Evolutionary conservation across 148 eudicot species (phyloP).

Genomic region (Nepenthes gracilis): DNA sequence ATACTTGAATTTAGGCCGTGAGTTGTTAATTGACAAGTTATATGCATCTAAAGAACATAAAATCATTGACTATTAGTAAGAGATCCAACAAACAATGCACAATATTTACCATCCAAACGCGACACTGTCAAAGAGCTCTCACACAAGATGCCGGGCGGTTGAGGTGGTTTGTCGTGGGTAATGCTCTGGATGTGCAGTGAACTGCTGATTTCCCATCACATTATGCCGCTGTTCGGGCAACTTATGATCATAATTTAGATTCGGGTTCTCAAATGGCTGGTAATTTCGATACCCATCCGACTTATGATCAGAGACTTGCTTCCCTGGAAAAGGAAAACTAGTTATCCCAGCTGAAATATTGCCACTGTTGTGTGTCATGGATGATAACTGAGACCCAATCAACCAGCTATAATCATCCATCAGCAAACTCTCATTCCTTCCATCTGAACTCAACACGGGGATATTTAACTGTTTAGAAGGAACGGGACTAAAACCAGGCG

Average conservation of each 20-base stretch:
- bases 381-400: conserved; percentile 33
- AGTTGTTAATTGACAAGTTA: neutral
- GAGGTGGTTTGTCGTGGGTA: conserved; percentile 38
- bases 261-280: conserved; percentile 20
- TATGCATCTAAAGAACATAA: neutral
- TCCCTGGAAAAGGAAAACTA: conserved; percentile 55
- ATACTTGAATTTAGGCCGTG: neutral
- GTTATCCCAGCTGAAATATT: conserved; percentile 24
- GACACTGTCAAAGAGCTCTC: conserved; percentile 18
- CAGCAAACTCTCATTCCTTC: conserved; percentile 18
- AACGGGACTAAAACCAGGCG: conserved; percentile 53
- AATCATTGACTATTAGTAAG: neutral
- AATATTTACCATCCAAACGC: conserved; percentile 17
- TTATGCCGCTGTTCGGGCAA: conserved; percentile 27
- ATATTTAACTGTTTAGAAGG: conserved; percentile 28
- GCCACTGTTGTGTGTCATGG: conserved; percentile 14
- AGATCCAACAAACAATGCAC: neutral
- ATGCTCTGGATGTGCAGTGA: conserved; percentile 26
- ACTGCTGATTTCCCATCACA: conserved; percentile 30
- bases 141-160: conserved; percentile 39
- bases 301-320: conserved; percentile 26
- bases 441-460: conserved; percentile 19
- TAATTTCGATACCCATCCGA: conserved; percentile 19
- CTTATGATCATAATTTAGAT: conserved; percentile 19
- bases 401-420: conserved; percentile 43